A percentile compares a stretch with the other conserved stretches of the same genome.
Conservation (phyloP, 2,329 filamentous ascomycete genomes). For the Hypocrella siamensis region DNA sequence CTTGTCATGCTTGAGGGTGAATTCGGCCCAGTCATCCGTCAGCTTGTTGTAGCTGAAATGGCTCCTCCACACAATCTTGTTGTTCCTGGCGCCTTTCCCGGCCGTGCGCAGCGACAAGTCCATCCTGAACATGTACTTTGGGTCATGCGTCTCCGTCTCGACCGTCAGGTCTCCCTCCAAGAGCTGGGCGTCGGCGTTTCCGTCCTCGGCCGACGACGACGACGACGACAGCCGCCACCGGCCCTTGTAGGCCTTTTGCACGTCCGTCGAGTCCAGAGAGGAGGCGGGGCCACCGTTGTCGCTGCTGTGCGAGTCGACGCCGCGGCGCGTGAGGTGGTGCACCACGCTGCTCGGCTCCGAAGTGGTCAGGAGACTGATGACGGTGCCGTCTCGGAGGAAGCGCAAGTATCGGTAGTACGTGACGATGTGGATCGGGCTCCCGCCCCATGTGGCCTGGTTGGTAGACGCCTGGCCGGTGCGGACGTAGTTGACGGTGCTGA, state of each 20-base stretch:
- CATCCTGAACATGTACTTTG: slow-evolving; percentile 75
- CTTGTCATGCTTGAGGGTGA: slow-evolving; percentile 48
- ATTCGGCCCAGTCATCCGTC: slow-evolving; percentile 83
- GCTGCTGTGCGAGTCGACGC: too few species aligned
- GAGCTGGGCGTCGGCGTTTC: slow-evolving; percentile 4
- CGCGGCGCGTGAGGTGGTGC: slow-evolving; percentile 60
- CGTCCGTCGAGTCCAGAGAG: slow-evolving; percentile 33
- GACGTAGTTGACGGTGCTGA: slow-evolving; percentile 90
- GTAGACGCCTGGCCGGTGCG: slow-evolving; percentile 61
- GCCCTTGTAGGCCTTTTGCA: slow-evolving; percentile 52
- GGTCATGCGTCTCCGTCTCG: slow-evolving; percentile 69
- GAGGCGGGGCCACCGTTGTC: too few species aligned
- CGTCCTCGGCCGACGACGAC: slow-evolving; percentile 3
- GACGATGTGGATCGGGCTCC: slow-evolving; percentile 72
- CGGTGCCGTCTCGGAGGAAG: slow-evolving; percentile 81
- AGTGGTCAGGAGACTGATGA: slow-evolving; percentile 67
- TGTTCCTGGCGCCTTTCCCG: slow-evolving; percentile 54
- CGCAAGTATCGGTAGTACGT: slow-evolving; percentile 96
- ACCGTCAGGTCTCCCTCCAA: slow-evolving; percentile 57
- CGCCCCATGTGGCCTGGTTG: slow-evolving; percentile 59
- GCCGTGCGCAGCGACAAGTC: slow-evolving; percentile 55
- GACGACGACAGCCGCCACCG: slow-evolving; percentile 34
- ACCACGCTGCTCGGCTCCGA: slow-evolving; percentile 77
- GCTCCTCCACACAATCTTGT: slow-evolving; percentile 74
- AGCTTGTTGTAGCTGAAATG: slow-evolving; percentile 85